phyloP scores from a whole-genome alignment of 371 early-diverging fungal genomes.

The Mucor racemosus region DNA sequence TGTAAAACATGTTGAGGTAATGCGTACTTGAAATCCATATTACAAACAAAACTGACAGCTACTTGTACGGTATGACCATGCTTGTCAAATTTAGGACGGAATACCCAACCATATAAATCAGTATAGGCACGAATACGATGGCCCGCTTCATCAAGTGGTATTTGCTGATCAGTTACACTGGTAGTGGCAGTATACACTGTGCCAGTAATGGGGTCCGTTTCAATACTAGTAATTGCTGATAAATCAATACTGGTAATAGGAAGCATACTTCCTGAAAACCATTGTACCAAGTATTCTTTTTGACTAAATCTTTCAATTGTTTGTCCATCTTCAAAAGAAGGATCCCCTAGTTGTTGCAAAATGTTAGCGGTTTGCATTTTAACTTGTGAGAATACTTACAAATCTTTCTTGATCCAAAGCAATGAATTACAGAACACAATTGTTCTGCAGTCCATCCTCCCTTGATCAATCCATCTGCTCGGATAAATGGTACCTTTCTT shows the following conservation, averaged over 20 bases:
- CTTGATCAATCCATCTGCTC: constrained; percentile 57
- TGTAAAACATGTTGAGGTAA: constrained; percentile 43
- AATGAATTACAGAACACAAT: constrained; percentile 48
- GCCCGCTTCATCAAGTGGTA: constrained; percentile 49
- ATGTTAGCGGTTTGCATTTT: background rate
- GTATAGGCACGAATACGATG: constrained; percentile 53
- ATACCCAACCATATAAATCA: constrained; percentile 66
- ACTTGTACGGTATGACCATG: constrained; percentile 51
- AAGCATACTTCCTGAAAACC: constrained; percentile 31
- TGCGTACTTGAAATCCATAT: constrained; percentile 53
- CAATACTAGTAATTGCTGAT: constrained; percentile 56
- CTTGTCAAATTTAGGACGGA: constrained; percentile 48
- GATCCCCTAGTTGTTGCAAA: constrained; percentile 48
- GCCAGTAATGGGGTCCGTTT: constrained; percentile 58
- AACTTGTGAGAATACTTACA: constrained; percentile 31
- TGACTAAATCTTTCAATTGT: constrained; percentile 59
- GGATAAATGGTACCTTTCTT: constrained; percentile 36
- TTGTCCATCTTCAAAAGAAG: constrained; percentile 55
- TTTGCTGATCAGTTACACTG: constrained; percentile 57
- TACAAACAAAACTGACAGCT: constrained; percentile 58
- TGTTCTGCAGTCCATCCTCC: constrained; percentile 65
- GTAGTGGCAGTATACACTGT: constrained; percentile 62
- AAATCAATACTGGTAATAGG: constrained; percentile 49
- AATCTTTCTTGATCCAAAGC: constrained; percentile 50
- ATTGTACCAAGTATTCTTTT: constrained; percentile 59